A percentile compares a stretch with the other conserved stretches of the same genome.
phyloP scores from a whole-genome alignment of 1,284 basidiomycete species.

The Boletellus deceptivus region DNA sequence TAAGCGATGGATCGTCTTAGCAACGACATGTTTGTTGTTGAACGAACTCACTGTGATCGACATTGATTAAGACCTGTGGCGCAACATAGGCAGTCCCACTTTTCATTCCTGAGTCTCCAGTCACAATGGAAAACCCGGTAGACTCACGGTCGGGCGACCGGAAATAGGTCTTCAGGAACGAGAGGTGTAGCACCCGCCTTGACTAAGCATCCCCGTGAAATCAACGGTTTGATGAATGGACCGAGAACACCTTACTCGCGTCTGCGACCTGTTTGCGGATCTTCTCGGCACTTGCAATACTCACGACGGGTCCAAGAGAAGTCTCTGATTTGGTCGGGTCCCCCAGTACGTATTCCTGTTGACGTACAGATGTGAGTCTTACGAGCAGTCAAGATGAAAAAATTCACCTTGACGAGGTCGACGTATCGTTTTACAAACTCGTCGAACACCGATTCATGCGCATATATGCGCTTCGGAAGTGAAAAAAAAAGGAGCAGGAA shows the following conservation, averaged over 20 bases:
- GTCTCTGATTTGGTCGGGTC: conserved; percentile 77
- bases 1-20: conserved; percentile 29
- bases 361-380: not conserved
- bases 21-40: not conserved
- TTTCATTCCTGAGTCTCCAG: conserved; percentile 1
- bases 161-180: conserved; percentile 71
- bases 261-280: conserved; percentile 86
- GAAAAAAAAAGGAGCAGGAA: not conserved
- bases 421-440: conserved; percentile 78
- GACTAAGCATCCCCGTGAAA: conserved; percentile 43
- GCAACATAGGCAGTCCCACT: conserved; percentile 85
- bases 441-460: conserved; percentile 83
- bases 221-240: not conserved
- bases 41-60: conserved; percentile 71
- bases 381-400: not conserved
- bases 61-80: conserved; percentile 86
- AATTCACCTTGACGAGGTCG: conserved; percentile 64
- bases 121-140: not conserved
- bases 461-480: conserved; percentile 79
- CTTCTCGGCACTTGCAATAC: conserved; percentile 75
- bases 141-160: conserved; percentile 62
- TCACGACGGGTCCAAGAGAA: conserved; percentile 90
- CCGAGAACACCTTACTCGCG: conserved; percentile 51
- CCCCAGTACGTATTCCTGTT: conserved; percentile 75
- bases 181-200: conserved; percentile 75